These are phyloP conservation scores for Brassica cretica DNA, from an alignment of 345 rosid genomes.

Conservation along the genomic window DNA sequence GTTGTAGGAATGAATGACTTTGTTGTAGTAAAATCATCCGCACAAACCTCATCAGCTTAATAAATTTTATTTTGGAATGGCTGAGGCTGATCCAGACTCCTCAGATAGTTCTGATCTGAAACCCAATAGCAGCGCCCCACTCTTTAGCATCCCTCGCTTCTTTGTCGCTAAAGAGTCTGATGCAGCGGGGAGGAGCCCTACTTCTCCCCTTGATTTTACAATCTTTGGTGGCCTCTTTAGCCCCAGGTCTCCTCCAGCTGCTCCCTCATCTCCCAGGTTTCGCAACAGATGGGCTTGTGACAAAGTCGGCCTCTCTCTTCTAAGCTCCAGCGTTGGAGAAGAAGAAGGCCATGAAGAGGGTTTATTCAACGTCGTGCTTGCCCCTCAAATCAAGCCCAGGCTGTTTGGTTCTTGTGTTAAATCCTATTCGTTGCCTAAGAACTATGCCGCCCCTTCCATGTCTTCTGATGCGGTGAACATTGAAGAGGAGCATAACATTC, in stretches of 20 bases:
- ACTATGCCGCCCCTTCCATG: slow-evolving; percentile 30
- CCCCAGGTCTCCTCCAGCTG: slow-evolving; percentile 36
- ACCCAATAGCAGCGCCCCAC: slow-evolving; percentile 23
- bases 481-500: slow-evolving; percentile 7
- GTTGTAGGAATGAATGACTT: slow-evolving; percentile 21
- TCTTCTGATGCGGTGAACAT: slow-evolving; percentile 13
- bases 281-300: slow-evolving; percentile 49
- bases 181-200: slow-evolving; percentile 50
- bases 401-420: slow-evolving; percentile 29
- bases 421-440: slow-evolving; percentile 50
- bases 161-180: slow-evolving; percentile 40
- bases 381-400: slow-evolving; percentile 49
- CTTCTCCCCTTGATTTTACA: slow-evolving; percentile 63
- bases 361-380: slow-evolving; percentile 49
- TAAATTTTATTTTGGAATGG: slow-evolving; percentile 5
- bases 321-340: slow-evolving; percentile 43
- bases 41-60: background rate
- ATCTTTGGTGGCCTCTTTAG: slow-evolving; percentile 54
- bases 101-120: slow-evolving; percentile 30
- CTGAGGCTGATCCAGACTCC: slow-evolving; percentile 25
- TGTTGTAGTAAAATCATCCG: background rate
- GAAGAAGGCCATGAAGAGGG: background rate
- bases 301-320: slow-evolving; percentile 61
- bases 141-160: slow-evolving; percentile 43
- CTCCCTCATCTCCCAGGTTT: slow-evolving; percentile 31